A percentile compares a stretch with the other conserved stretches of the same genome.
These are phyloP conservation scores for Conringia planisiliqua DNA, from an alignment of 345 rosid genomes.

Conservation along the genomic window DNA sequence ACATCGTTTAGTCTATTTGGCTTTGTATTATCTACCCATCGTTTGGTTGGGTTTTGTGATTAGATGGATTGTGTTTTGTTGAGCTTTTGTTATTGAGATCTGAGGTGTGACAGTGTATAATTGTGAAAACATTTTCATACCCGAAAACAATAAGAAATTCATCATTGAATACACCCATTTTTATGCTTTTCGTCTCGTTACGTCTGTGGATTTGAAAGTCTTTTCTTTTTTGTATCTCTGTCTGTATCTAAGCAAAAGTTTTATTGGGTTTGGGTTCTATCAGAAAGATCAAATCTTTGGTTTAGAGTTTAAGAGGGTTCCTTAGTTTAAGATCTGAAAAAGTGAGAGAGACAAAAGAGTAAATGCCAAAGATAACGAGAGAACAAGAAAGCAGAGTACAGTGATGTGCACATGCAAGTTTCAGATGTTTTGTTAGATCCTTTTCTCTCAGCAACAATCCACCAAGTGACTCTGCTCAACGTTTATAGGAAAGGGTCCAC, in stretches of 20 bases:
- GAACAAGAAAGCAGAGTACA: conserved; percentile 12
- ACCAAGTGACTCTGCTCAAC: conserved; percentile 19
- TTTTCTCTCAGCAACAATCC: conserved; percentile 7
- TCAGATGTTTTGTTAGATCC: conserved; percentile 28
- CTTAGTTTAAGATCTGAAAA: conserved; percentile 20
- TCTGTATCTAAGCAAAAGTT: conserved; percentile 2
- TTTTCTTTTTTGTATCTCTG: background rate
- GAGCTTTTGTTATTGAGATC: conserved; percentile 18
- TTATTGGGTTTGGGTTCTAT: background rate
- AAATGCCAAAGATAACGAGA: conserved; percentile 16
- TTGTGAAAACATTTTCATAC: conserved; percentile 19
- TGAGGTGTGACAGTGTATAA: conserved; percentile 31
- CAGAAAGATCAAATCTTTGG: background rate
- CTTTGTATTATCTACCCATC: background rate
- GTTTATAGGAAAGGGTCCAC: conserved; percentile 24
- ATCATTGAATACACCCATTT: conserved; percentile 1
- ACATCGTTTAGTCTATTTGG: background rate
- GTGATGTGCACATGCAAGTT: conserved; percentile 33
- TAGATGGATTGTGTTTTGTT: conserved; percentile 16
- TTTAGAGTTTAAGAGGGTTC: background rate
- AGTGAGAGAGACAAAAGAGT: conserved; percentile 10
- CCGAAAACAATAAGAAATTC: conserved; percentile 4
- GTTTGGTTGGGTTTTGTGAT: conserved; percentile 18
- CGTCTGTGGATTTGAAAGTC: background rate
- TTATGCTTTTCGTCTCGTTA: conserved; percentile 6